Base-by-base conservation (phyloP, 257 asterid genomes). In the Thymus mandschuricus region DNA sequence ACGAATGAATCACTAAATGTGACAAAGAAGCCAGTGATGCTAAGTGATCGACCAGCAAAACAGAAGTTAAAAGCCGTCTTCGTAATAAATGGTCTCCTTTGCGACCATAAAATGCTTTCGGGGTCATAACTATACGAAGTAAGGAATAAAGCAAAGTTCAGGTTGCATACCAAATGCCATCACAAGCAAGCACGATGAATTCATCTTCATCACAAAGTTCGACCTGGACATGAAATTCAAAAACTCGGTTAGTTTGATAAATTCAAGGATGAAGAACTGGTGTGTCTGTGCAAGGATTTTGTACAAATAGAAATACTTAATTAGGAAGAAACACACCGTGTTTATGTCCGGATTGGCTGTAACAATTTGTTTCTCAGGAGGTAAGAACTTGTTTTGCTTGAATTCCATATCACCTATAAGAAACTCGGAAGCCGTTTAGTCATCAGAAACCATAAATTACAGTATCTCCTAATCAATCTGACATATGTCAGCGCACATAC, bases 331-430 rank as follows among this genome's bases (percentile, higher is more conserved):
- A 41, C 89, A 1, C 84, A 94, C 99, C 52, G 67, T 76, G 81
- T 88, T 94, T 73, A 94, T 81, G 80, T 94, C 99, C 62, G 99
- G 99, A 81, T 74, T 85, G 74, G 99, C 99, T 6, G 99, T 94
- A 35, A 94, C 90, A 65, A 88, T 77, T 87, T 94, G 99, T 78
- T 87, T 91, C 70, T 91, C 98, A 13, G 95, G 88, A 67, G 99
- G 92, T 54, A 94, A 86, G 73, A 81, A 92, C 79, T 89, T 94
- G 80, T 94, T 94, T 85, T 89, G 99, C 92, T 94, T 94, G 95
- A 94, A 94, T 82, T 94, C 99, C 99, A 88, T 86, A 81, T 94
- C 99, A 69, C 99, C 99, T 94, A 92, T 74, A 86, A 74, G 38
- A 74, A 61, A 78, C 31, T 34, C 46, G 41, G 54, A 58, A 50